These are phyloP conservation scores for Wallacemonas sp. DNA, from an alignment of 208 protist species.

Conservation along the genomic window DNA sequence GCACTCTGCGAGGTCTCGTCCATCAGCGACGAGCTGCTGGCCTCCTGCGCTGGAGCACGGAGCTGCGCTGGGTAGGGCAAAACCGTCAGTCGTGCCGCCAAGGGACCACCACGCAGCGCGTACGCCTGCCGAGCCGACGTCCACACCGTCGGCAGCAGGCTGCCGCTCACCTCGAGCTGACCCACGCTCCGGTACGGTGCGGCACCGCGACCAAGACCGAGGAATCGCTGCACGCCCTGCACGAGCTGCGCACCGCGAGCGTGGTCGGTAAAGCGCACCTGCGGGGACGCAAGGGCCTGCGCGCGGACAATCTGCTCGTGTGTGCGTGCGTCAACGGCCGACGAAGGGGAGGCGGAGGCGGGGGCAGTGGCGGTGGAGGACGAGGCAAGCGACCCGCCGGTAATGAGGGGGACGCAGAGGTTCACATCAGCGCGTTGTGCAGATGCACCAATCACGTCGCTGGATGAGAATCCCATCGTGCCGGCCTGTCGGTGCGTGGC, in stretches of 20 bases:
- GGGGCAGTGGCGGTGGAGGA: too few relatives aligned
- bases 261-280: constrained; percentile 5
- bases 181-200: constrained; percentile 1
- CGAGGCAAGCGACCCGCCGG: too few relatives aligned
- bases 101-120: constrained; percentile 17
- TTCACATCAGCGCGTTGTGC: not conserved
- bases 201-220: constrained; percentile 1
- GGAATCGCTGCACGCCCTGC: not conserved
- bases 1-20: constrained; percentile 9
- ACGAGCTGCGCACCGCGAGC: constrained; percentile 23
- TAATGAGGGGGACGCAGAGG: not conserved
- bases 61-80: constrained; percentile 6
- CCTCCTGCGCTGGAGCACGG: not conserved
- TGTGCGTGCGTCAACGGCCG: too few relatives aligned
- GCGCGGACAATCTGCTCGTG: not conserved
- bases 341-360: too few relatives aligned
- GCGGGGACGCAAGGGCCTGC: not conserved
- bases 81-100: constrained; percentile 18
- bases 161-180: constrained; percentile 24
- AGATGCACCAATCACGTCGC: not conserved
- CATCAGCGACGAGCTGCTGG: not conserved
- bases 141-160: constrained; percentile 8
- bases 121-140: constrained; percentile 15
- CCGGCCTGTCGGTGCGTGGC: not conserved
- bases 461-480: not conserved